These are phyloP conservation scores for Neohortaea acidophila DNA, from an alignment of 495 filamentous ascomycete genomes.

Conservation along the genomic window DNA sequence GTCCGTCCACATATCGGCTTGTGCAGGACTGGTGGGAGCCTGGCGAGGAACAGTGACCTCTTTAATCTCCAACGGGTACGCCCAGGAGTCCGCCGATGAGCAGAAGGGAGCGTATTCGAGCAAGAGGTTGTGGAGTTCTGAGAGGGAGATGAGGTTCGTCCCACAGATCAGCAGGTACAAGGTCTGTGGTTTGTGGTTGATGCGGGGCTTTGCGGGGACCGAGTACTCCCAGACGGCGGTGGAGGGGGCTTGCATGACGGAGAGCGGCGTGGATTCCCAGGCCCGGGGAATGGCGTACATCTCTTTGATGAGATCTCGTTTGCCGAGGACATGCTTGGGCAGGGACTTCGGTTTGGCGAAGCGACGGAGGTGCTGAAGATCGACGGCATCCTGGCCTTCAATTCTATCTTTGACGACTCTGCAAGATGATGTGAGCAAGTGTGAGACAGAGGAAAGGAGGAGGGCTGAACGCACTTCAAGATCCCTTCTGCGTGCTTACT, in stretches of 20 bases:
- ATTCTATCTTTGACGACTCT: constrained; percentile 18
- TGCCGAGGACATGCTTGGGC: constrained; percentile 33
- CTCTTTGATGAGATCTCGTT: constrained; percentile 20
- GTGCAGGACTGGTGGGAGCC: constrained; percentile 55
- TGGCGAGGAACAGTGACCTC: constrained; percentile 53
- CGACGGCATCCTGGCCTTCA: constrained; percentile 12
- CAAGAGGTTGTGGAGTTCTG: constrained; percentile 27
- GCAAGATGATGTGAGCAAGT: constrained; percentile 1
- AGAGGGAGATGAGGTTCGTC: constrained; percentile 27
- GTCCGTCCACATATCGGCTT: constrained; percentile 61
- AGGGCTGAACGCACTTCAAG: constrained; percentile 13
- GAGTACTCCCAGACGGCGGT: constrained; percentile 8
- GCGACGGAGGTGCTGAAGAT: constrained; percentile 52
- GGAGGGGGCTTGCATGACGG: constrained; percentile 7
- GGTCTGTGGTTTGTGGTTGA: constrained; percentile 3
- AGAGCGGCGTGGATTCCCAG: constrained; percentile 9
- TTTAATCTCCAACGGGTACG: constrained; percentile 31
- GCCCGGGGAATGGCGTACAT: constrained; percentile 14
- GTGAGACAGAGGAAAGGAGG: neutral
- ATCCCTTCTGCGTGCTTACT: constrained; percentile 19
- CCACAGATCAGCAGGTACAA: constrained; percentile 34
- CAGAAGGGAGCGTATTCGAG: constrained; percentile 9
- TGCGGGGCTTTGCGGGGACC: neutral
- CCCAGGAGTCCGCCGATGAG: constrained; percentile 18
- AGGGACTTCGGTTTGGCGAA: constrained; percentile 60